Conservation (phyloP, 2,329 filamentous ascomycete species). For the Verticillium nonalfalfae region DNA sequence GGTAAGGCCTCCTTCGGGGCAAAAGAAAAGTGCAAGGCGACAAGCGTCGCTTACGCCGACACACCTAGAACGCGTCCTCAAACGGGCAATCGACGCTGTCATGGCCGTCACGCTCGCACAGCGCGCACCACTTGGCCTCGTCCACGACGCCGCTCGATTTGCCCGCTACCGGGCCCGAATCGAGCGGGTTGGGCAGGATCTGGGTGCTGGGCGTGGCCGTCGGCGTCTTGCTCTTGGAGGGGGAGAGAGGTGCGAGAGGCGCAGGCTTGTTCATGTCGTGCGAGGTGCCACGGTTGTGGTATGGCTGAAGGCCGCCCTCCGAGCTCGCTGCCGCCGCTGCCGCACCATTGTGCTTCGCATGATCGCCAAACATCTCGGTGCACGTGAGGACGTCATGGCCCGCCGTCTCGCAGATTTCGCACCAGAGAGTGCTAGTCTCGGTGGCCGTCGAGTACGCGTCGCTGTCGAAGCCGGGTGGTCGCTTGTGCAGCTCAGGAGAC, state of each 20-base stretch:
- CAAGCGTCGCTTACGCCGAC: background rate
- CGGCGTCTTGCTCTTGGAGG: slow-evolving; percentile 39
- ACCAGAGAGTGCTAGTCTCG: slow-evolving; percentile 74
- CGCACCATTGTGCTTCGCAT: slow-evolving; percentile 22
- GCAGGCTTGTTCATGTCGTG: slow-evolving; percentile 43
- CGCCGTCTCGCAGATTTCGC: slow-evolving; percentile 88
- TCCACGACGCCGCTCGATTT: slow-evolving; percentile 76
- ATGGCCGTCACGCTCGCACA: slow-evolving; percentile 94
- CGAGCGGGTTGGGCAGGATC: slow-evolving; percentile 55
- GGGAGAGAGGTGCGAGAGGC: slow-evolving; percentile 51
- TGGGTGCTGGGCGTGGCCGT: slow-evolving; percentile 32
- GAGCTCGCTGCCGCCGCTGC: slow-evolving; percentile 7
- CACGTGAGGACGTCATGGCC: slow-evolving; percentile 94
- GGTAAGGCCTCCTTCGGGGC: background rate
- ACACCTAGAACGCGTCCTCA: slow-evolving; percentile 65
- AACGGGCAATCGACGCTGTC: slow-evolving; percentile 93
- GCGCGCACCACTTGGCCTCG: slow-evolving; percentile 88
- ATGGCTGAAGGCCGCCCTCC: background rate
- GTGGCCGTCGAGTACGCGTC: slow-evolving; percentile 64
- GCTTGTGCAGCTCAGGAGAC: slow-evolving; percentile 43
- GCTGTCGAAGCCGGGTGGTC: slow-evolving; percentile 61
- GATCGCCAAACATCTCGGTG: slow-evolving; percentile 73
- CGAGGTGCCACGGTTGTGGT: slow-evolving; percentile 7
- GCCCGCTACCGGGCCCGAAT: slow-evolving; percentile 64
- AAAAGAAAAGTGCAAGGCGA: background rate